Conservation (phyloP, 306 rosid species). For the Aeschynomene evenia region DNA sequence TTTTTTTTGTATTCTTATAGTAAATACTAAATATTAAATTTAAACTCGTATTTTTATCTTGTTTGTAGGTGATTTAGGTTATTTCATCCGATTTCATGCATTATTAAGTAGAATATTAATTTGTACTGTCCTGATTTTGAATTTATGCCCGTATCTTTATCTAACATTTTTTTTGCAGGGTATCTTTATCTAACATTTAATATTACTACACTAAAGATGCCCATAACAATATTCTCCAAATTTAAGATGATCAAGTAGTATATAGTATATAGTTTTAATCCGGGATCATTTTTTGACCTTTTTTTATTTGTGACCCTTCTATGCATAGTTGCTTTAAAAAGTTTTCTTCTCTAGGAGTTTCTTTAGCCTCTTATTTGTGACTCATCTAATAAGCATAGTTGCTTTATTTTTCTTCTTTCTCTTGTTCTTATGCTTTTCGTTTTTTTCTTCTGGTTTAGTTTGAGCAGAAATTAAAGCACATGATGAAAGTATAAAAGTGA, state of each 20-base stretch:
- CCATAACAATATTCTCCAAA: constrained; percentile 36
- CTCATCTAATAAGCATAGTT: constrained; percentile 1
- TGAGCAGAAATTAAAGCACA: no score
- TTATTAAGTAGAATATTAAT: constrained; percentile 45
- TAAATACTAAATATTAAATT: no score
- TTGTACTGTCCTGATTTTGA: constrained; percentile 31
- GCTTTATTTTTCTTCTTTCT: constrained; percentile 1
- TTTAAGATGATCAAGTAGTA: not conserved
- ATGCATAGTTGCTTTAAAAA: constrained; percentile 15
- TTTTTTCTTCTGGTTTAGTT: not conserved
- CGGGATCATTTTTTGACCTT: not conserved
- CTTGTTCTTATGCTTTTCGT: not conserved
- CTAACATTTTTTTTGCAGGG: constrained; percentile 38
- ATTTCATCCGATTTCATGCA: constrained; percentile 44
- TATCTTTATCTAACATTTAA: constrained; percentile 40
- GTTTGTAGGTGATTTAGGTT: constrained; percentile 33
- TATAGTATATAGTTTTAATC: not conserved
- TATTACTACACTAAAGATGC: constrained; percentile 29
- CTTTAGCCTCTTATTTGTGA: constrained; percentile 6
- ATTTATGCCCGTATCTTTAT: constrained; percentile 46
- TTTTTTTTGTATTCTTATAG: no score
- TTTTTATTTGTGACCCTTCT: not conserved
- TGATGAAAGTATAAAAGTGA: no score
- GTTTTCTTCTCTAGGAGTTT: not conserved
- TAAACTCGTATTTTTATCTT: not conserved